These are phyloP conservation scores for Paspalum notatum DNA, from an alignment of 176 grass and related monocot genomes.

Conservation along the genomic window DNA sequence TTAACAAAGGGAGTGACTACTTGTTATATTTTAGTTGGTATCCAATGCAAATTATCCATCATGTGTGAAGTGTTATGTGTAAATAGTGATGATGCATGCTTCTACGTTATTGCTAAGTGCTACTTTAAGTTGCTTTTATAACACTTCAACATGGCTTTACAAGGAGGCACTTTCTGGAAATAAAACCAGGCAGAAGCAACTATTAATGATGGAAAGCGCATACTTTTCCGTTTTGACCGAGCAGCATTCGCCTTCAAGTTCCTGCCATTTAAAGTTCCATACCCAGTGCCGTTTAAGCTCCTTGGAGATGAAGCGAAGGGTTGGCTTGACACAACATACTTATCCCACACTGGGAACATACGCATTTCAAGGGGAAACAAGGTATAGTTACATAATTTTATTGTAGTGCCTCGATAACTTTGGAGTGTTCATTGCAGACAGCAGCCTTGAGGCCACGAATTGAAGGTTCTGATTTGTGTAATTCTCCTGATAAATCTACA, in stretches of 20 bases:
- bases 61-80: not conserved
- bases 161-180: conserved; percentile 16
- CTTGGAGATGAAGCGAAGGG: conserved; percentile 97
- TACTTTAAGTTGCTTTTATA: conserved; percentile 6
- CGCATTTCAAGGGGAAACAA: conserved; percentile 98
- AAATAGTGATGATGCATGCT: not conserved
- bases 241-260: conserved; percentile 93
- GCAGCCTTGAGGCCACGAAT: not conserved
- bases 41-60: not conserved
- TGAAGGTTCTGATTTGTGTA: conserved; percentile 8
- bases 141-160: not conserved
- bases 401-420: not conserved
- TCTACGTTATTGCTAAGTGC: conserved; percentile 11
- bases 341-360: conserved; percentile 79
- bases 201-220: conserved; percentile 75
- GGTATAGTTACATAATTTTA: conserved; percentile 50
- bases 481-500: not conserved
- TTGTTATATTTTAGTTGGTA: not conserved
- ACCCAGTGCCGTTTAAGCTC: conserved; percentile 92
- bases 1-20: not conserved
- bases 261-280: conserved; percentile 98
- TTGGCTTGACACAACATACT: conserved; percentile 95
- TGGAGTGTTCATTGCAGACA: not conserved
- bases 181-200: conserved; percentile 74
- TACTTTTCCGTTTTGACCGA: conserved; percentile 90